Conservation (phyloP, 2,329 filamentous ascomycete genomes). For the Xylariaceae sp. region DNA sequence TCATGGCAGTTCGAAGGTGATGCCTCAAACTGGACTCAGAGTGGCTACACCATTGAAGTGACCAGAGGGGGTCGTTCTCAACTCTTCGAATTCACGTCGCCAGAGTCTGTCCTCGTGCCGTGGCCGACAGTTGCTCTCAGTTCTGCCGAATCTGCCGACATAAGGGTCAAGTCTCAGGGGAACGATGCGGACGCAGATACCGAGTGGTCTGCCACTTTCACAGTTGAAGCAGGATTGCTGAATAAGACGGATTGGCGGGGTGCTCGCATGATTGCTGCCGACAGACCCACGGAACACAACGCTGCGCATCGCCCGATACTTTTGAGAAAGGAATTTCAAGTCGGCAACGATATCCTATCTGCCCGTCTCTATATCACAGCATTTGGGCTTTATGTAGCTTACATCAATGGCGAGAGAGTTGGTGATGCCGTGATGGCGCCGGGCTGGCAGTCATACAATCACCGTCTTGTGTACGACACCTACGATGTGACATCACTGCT, state of each 20-base stretch:
- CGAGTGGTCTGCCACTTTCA: constrained; percentile 31
- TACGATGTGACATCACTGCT: constrained; percentile 49
- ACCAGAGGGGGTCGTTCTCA: constrained; percentile 19
- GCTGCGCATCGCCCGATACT: constrained; percentile 30
- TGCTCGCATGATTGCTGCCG: constrained; percentile 31
- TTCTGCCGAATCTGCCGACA: constrained; percentile 31
- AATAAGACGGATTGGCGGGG: constrained; percentile 31
- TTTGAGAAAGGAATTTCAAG: constrained; percentile 35
- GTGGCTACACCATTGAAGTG: constrained; percentile 44
- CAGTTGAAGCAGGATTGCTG: constrained; percentile 37
- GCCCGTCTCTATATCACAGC: constrained; percentile 48
- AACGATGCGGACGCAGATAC: constrained; percentile 21
- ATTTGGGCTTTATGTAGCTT: constrained; percentile 44
- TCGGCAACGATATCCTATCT: constrained; percentile 23
- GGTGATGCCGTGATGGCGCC: constrained; percentile 45
- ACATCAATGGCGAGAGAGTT: constrained; percentile 45
- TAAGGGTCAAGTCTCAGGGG: constrained; percentile 36
- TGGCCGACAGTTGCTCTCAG: constrained; percentile 41
- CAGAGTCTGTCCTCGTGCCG: constrained; percentile 40
- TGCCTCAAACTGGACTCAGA: constrained; percentile 41
- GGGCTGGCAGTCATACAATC: constrained; percentile 51
- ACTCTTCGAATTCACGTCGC: constrained; percentile 31
- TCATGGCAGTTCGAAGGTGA: constrained; percentile 45
- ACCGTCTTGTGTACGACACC: constrained; percentile 51
- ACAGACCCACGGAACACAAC: constrained; percentile 27